Evolutionary conservation across 352 stramenopile species (phyloP), one percentile per base, ranked within the genome.

Genomic region (Phytophthora pinifolia): DNA sequence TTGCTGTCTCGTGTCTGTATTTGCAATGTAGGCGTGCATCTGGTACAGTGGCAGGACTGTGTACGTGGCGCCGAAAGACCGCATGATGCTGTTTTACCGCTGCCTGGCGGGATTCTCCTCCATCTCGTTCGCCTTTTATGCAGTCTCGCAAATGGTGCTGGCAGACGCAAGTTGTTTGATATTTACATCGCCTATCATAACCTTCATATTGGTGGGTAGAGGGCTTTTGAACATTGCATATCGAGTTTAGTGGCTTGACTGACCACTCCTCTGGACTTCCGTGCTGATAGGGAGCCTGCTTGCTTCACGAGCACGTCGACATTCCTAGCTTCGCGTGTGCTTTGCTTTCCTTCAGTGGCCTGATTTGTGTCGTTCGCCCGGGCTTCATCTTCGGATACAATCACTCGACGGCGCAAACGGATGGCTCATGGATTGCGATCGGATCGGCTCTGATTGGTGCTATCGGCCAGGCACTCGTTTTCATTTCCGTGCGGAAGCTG

Each of bases 121-220:
- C 46, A 89, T 92, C 44, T 77, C 72, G 43, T 85, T 89, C 45
- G 77, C 70, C 9, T 92, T 92, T 57, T 89, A 86, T 58, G 78
- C 83, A 1, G 44, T 92, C 9, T 87, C 79, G 13, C 80, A 90
- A 58, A 88, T 92, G 77, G 79, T 88, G 47, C 67, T 92, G 2
- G 83, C 83, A 4, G 83, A 93, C 38, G 67, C 72, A 8, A 91
- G 78, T 42, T 71, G 83, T 12, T 65, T 90, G n/a, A 56, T 93
- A 17, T 93, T 93, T 50, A 89, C 74, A 0, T 86, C 67, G 14
- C 83, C 83, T 4, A 64, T 90, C 29, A 74, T 89, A 42, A 89
- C 79, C 3, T 88, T 86, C 59, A 79, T 89, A 47, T 54, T 92
- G 27, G 83, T 92, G 3, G 20, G 20, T 25, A 25, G 20, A 25